Base-by-base conservation (phyloP, 1,139 yeast species). In the Candida anutae region DNA sequence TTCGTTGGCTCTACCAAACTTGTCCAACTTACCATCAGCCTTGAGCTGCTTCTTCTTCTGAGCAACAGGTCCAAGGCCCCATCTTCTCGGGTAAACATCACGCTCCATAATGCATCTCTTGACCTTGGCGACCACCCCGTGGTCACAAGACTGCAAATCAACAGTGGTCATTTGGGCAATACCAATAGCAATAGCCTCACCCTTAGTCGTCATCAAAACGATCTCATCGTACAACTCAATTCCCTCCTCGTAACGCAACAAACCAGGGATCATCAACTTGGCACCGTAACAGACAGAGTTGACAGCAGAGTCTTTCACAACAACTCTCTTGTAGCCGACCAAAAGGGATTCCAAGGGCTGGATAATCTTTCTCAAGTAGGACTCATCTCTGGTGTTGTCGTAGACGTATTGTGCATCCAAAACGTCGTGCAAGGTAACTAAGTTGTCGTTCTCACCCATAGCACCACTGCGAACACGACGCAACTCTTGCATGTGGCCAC, bases 21-120 rank as follows among this genome's bases (percentile, higher is more conserved):
- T 85, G 68, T 90, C 98, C 50, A 90, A 77, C 65, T 90, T 90
- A 49, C 98, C 98, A 44, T 84, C 95, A 32, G 94, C 83, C 74
- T 88, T 90, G 72, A 90, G 69, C 68, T 88, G 95, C 74, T 90
- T 90, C 82, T 90, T 90, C 80, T 85, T 87, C 63, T 84, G 88
- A 39, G 98, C 98, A 54, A 88, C 85, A 49, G 98, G 98, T 47
- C 98, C 98, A 49, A 90, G 69, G 39, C 98, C 98, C 98, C 98
- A 90, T 74, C 97, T 81, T 74, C 98, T 83, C 64, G 98, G 98
- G 62, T 90, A 90, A 32, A 94, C 77, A 59, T 90, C 98, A 69
- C 98, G 81, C 69, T 90, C 98, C 98, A 90, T 90, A 48, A 90
- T 90, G 69, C 97, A 88, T 69, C 98, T 84, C 75, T 90, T 90